A percentile compares a stretch with the other conserved stretches of the same genome.
Conservation (phyloP, 2,329 filamentous ascomycete species). For the Dendrostoma leiphaemia region DNA sequence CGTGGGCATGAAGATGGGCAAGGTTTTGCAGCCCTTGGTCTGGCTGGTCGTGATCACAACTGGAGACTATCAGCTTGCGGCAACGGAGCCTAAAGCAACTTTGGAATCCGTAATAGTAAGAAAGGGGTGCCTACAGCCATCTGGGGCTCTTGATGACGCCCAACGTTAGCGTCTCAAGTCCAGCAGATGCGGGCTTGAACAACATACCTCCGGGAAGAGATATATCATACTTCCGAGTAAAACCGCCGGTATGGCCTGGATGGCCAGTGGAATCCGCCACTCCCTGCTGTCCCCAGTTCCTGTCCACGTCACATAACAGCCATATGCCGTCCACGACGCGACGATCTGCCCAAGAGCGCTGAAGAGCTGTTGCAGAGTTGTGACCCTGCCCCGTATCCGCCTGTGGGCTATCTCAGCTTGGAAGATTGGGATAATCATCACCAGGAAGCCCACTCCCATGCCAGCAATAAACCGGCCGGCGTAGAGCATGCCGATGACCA, state of each 20-base stretch:
- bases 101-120: too few species aligned
- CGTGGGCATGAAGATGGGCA: conserved; percentile 5
- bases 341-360: conserved; percentile 58
- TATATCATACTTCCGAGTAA: conserved; percentile 2
- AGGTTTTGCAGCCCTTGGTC: background rate
- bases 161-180: background rate
- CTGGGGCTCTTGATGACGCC: background rate
- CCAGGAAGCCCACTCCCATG: conserved; percentile 56
- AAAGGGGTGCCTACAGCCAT: too few species aligned
- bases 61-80: too few species aligned
- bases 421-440: conserved; percentile 64
- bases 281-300: conserved; percentile 1
- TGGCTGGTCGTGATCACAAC: conserved; percentile 1
- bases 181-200: background rate
- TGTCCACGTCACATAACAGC: conserved; percentile 23
- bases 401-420: conserved; percentile 66
- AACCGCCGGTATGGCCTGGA: conserved; percentile 7
- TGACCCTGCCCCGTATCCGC: conserved; percentile 60
- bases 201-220: conserved; percentile 4
- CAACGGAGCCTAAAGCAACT: too few species aligned
- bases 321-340: conserved; percentile 61
- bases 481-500: conserved; percentile 53
- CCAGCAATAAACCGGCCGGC: conserved; percentile 57
- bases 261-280: conserved; percentile 12
- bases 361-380: conserved; percentile 65